phyloP scores from a whole-genome alignment of 306 rosid genomes.

The Casuarina cunninghamiana region DNA sequence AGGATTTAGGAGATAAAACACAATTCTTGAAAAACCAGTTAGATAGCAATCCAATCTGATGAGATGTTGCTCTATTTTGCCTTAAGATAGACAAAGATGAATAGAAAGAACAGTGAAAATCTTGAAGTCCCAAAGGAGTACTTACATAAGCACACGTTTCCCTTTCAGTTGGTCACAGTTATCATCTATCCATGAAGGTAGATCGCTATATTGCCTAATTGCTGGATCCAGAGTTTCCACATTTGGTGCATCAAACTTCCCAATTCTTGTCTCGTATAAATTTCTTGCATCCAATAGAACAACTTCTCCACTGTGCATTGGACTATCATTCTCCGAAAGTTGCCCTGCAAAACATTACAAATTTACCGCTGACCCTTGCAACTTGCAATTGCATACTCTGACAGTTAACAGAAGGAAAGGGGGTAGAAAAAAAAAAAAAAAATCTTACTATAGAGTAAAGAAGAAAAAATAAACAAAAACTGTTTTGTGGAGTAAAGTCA shows the following conservation, averaged over 20 bases:
- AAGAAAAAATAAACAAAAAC: not conserved
- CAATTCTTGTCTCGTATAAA: conserved; percentile 90
- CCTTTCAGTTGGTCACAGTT: conserved; percentile 65
- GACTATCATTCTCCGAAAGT: conserved; percentile 41
- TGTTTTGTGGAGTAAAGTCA: not conserved
- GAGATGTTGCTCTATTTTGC: not conserved
- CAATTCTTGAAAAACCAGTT: conserved; percentile 7
- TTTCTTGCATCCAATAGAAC: conserved; percentile 91
- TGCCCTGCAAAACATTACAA: conserved; percentile 27
- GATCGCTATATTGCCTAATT: conserved; percentile 89
- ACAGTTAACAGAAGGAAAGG: not conserved
- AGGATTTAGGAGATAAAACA: not conserved
- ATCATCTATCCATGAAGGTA: conserved; percentile 85
- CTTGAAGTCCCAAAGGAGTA: not conserved
- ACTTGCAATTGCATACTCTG: conserved; percentile 11
- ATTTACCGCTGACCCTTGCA: conserved; percentile 15
- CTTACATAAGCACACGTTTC: conserved; percentile 78
- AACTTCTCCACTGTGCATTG: conserved; percentile 26
- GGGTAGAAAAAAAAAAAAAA: not conserved
- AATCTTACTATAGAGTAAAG: not conserved
- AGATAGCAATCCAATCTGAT: not conserved
- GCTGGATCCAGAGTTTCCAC: conserved; percentile 75
- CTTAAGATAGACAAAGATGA: not conserved
- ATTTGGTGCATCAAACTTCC: conserved; percentile 72
- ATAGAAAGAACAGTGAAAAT: not conserved